These are phyloP conservation scores for Aspergillus sojae DNA, from an alignment of 2,329 filamentous ascomycete species.

Conservation along the genomic window DNA sequence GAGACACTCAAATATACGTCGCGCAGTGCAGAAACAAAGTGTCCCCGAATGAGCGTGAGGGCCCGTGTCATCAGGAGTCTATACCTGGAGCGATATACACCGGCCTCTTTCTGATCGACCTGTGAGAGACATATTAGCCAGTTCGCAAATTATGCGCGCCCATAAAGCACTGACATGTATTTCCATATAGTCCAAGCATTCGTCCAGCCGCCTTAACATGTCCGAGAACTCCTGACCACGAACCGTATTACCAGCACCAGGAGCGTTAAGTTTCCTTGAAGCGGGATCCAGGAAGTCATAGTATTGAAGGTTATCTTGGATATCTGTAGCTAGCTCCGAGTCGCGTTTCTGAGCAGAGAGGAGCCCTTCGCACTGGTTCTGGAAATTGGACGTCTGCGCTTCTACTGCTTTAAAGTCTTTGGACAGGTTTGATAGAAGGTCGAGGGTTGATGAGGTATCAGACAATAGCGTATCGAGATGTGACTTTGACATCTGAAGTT, in stretches of 20 bases:
- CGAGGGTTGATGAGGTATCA: constrained; percentile 75
- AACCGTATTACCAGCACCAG: constrained; percentile 83
- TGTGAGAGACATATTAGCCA: constrained; percentile 38
- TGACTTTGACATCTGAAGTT: constrained; percentile 76
- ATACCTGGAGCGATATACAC: constrained; percentile 85
- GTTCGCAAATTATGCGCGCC: neutral
- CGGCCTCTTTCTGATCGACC: constrained; percentile 83
- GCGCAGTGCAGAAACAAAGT: constrained; percentile 65
- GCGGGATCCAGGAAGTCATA: constrained; percentile 93
- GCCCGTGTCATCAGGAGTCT: constrained; percentile 74
- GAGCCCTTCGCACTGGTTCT: constrained; percentile 86
- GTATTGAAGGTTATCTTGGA: constrained; percentile 88
- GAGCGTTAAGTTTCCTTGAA: constrained; percentile 86
- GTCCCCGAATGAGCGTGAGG: constrained; percentile 67
- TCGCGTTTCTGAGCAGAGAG: constrained; percentile 79
- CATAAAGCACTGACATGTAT: constrained; percentile 64
- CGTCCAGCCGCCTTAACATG: constrained; percentile 83
- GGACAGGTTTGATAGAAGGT: constrained; percentile 75
- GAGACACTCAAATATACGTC: constrained; percentile 65
- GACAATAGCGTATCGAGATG: constrained; percentile 79
- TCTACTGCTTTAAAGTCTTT: constrained; percentile 87
- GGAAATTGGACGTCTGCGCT: constrained; percentile 87
- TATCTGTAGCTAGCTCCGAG: constrained; percentile 76
- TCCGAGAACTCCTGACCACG: constrained; percentile 83
- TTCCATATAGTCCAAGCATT: constrained; percentile 91